A percentile compares a stretch with the other conserved stretches of the same genome.
phyloP scores from a whole-genome alignment of 2,329 filamentous ascomycete genomes.

The Acrodontium crateriforme region DNA sequence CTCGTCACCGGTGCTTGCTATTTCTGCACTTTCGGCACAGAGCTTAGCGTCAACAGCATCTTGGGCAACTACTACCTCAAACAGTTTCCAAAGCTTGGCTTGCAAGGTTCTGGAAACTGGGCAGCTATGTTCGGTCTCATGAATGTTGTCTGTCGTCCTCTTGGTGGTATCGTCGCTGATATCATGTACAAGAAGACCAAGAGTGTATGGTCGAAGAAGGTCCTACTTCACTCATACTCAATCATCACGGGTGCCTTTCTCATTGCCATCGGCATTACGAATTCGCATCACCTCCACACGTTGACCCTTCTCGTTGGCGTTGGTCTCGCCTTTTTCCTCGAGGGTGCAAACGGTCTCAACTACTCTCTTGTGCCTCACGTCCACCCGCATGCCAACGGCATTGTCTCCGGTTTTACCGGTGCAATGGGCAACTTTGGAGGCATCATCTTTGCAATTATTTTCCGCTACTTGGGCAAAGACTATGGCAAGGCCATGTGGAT shows the following conservation, averaged over 20 bases:
- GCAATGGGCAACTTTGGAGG: conserved; percentile 75
- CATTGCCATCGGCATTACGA: conserved; percentile 47
- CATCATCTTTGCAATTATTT: conserved; percentile 70
- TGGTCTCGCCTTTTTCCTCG: conserved; percentile 66
- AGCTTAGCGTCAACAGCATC: conserved; percentile 47
- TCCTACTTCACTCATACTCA: conserved; percentile 42
- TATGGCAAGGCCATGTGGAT: conserved; percentile 68
- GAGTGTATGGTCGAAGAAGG: conserved; percentile 50
- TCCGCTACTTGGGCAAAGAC: conserved; percentile 55
- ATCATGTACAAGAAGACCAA: conserved; percentile 38
- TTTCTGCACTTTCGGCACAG: conserved; percentile 47
- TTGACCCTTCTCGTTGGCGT: conserved; percentile 68
- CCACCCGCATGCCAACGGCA: conserved; percentile 67
- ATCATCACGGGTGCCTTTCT: conserved; percentile 45
- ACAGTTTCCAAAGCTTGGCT: conserved; percentile 38
- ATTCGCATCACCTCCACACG: conserved; percentile 47
- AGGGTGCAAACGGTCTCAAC: conserved; percentile 74
- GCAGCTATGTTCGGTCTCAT: conserved; percentile 65
- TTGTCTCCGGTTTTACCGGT: conserved; percentile 64
- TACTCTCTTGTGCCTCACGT: conserved; percentile 81
- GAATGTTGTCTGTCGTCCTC: conserved; percentile 53
- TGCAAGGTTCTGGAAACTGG: conserved; percentile 36
- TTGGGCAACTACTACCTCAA: conserved; percentile 47
- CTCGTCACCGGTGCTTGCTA: conserved; percentile 39
- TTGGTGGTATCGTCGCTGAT: conserved; percentile 49